phyloP scores from a whole-genome alignment of 2,329 filamentous ascomycete genomes.

The Ustulina deusta region DNA sequence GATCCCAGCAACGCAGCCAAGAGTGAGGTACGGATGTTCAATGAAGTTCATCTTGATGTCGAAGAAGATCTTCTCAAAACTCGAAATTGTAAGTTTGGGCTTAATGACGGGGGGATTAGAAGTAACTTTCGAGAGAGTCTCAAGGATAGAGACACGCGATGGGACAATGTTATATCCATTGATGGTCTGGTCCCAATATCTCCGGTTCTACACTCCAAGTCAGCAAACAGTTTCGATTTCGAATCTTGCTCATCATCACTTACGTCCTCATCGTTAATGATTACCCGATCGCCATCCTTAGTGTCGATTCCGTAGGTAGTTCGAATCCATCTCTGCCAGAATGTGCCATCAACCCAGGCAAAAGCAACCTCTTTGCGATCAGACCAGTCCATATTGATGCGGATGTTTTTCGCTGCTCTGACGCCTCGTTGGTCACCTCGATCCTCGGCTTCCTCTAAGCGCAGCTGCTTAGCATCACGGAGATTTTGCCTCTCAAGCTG shows the following conservation, averaged over 20 bases:
- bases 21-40: constrained; percentile 69
- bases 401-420: constrained; percentile 87
- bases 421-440: constrained; percentile 89
- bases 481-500: constrained; percentile 93
- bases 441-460: constrained; percentile 96
- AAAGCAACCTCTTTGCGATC: constrained; percentile 91
- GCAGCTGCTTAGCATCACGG: constrained; percentile 91
- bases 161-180: constrained; percentile 91
- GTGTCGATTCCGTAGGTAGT: constrained; percentile 95
- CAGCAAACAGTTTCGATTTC: constrained; percentile 48
- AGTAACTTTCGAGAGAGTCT: constrained; percentile 81
- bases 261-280: constrained; percentile 98
- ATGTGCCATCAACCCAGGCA: constrained; percentile 96
- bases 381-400: constrained; percentile 89
- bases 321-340: constrained; percentile 97
- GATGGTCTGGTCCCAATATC: constrained; percentile 93
- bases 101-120: constrained; percentile 76
- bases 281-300: constrained; percentile 87
- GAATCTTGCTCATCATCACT: constrained; percentile 56
- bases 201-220: constrained; percentile 74
- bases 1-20: constrained; percentile 69
- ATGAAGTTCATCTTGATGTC: constrained; percentile 69
- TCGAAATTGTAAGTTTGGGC: constrained; percentile 81
- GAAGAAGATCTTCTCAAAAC: constrained; percentile 78
- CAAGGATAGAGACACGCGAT: constrained; percentile 89